phyloP scores from a whole-genome alignment of 176 grass and related monocot genomes.

The Cocos nucifera region DNA sequence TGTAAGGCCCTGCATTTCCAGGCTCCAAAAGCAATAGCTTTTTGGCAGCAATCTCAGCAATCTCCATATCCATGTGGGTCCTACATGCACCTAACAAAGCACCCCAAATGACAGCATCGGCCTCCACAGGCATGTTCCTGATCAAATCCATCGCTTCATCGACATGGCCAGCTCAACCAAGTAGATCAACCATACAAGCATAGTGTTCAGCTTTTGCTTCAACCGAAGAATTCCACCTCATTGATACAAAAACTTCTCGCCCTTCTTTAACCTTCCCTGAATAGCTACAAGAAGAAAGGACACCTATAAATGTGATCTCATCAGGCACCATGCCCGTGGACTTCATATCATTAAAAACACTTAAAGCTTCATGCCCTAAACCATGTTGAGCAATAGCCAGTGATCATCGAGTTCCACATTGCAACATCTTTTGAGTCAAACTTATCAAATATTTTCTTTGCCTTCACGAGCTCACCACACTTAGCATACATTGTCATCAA shows the following conservation, averaged over 20 bases:
- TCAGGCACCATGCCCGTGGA: slow-evolving; percentile 33
- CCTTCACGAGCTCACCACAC: slow-evolving; percentile 51
- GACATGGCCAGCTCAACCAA: slow-evolving; percentile 51
- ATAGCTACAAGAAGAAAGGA: slow-evolving; percentile 67
- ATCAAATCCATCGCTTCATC: slow-evolving; percentile 62
- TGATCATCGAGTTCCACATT: slow-evolving; percentile 87
- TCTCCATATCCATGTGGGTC: slow-evolving; percentile 64
- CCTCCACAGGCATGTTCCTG: slow-evolving; percentile 42
- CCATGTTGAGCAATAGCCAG: slow-evolving; percentile 73
- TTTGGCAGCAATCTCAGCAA: slow-evolving; percentile 61
- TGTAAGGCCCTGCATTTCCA: slow-evolving; percentile 55
- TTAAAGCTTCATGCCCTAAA: slow-evolving; percentile 58
- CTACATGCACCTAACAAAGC: slow-evolving; percentile 65
- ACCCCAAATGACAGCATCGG: slow-evolving; percentile 72
- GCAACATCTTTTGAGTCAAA: slow-evolving; percentile 63
- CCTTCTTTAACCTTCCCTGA: slow-evolving; percentile 69
- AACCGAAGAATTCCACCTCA: slow-evolving; percentile 31
- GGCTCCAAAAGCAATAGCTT: slow-evolving; percentile 58
- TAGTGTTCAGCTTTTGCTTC: slow-evolving; percentile 49
- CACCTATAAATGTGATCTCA: slow-evolving; percentile 70
- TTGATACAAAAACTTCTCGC: slow-evolving; percentile 45
- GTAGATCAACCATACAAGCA: slow-evolving; percentile 71
- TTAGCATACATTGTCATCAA: slow-evolving; percentile 70
- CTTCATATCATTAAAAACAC: slow-evolving; percentile 48
- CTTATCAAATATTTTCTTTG: slow-evolving; percentile 38